A percentile compares a stretch with the other conserved stretches of the same genome.
Evolutionary conservation across 2,329 filamentous ascomycete species (phyloP).

Genomic region (Monosporascus cannonballus): DNA sequence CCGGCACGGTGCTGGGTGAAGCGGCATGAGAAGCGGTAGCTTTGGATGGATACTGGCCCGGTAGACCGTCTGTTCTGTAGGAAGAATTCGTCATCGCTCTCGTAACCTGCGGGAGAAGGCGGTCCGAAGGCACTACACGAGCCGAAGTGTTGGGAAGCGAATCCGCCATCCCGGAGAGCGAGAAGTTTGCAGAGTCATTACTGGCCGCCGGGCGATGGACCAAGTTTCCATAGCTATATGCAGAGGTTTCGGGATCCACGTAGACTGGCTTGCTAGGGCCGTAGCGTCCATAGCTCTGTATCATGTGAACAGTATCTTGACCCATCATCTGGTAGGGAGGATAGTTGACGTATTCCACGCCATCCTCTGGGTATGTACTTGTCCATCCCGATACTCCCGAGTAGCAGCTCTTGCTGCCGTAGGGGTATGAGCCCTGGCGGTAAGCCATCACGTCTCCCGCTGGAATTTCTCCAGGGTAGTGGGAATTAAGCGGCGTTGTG

Average conservation of each 20-base stretch:
- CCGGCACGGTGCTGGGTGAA: conserved; percentile 14
- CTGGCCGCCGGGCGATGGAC: conserved; percentile 28
- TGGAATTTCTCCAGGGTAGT: conserved; percentile 29
- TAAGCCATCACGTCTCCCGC: conserved; percentile 28
- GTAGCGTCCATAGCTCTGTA: conserved; percentile 26
- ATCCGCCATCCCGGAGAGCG: conserved; percentile 35
- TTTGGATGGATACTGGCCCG: conserved; percentile 14
- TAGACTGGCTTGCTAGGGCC: conserved; percentile 26
- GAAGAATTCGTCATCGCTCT: conserved; percentile 26
- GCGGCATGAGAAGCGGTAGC: conserved; percentile 9
- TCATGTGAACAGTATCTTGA: conserved; percentile 27
- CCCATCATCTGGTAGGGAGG: conserved; percentile 28
- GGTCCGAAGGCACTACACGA: conserved; percentile 17
- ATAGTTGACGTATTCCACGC: conserved; percentile 31
- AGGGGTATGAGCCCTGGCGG: conserved; percentile 27
- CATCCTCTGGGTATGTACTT: conserved; percentile 29
- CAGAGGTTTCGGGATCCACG: conserved; percentile 26
- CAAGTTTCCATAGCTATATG: conserved; percentile 29
- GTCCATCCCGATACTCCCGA: conserved; percentile 28
- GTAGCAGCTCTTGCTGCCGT: conserved; percentile 28
- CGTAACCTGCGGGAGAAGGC: conserved; percentile 29
- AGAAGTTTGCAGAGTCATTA: conserved; percentile 31
- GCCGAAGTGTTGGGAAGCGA: conserved; percentile 28
- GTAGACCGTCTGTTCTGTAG: conserved; percentile 23
- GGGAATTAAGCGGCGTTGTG: conserved; percentile 20